phyloP scores from a whole-genome alignment of 2,329 filamentous ascomycete species.

The Mycosphaerella sp. region DNA sequence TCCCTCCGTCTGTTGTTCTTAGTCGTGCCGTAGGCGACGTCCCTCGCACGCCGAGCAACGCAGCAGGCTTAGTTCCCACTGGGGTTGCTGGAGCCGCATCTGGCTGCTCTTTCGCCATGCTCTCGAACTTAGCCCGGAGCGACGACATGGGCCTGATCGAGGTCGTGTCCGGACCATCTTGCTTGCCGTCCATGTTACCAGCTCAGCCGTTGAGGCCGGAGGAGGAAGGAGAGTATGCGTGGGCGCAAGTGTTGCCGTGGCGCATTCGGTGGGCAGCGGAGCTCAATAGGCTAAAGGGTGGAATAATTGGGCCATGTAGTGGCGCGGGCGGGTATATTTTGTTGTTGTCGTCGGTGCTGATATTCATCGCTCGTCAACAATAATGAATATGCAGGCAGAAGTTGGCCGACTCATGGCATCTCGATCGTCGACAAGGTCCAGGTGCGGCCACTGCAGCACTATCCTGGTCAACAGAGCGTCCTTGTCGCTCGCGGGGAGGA shows the following conservation, averaged over 20 bases:
- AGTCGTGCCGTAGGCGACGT: constrained; percentile 1
- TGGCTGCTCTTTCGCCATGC: constrained; percentile 45
- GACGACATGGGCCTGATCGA: constrained; percentile 80
- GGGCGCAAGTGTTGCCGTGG: neutral
- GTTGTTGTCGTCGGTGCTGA: neutral
- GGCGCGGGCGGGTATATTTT: neutral
- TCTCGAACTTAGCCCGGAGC: constrained; percentile 74
- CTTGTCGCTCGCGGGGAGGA: no score
- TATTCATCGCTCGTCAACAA: neutral
- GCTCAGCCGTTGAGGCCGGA: neutral
- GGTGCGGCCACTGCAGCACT: neutral
- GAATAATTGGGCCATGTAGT: constrained; percentile 3
- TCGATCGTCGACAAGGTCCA: neutral
- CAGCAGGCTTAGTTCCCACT: constrained; percentile 5
- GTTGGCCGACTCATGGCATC: neutral
- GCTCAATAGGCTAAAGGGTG: neutral
- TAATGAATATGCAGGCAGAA: neutral
- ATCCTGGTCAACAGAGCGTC: neutral
- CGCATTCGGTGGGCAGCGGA: neutral
- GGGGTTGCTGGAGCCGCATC: constrained; percentile 19
- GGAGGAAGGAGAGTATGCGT: no score
- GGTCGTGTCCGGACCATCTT: constrained; percentile 65
- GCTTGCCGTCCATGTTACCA: constrained; percentile 25
- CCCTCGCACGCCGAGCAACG: constrained; percentile 6
- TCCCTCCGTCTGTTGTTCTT: constrained; percentile 9